Conservation (phyloP, 768 basidiomycete genomes). For the Trametes gibbosa region DNA sequence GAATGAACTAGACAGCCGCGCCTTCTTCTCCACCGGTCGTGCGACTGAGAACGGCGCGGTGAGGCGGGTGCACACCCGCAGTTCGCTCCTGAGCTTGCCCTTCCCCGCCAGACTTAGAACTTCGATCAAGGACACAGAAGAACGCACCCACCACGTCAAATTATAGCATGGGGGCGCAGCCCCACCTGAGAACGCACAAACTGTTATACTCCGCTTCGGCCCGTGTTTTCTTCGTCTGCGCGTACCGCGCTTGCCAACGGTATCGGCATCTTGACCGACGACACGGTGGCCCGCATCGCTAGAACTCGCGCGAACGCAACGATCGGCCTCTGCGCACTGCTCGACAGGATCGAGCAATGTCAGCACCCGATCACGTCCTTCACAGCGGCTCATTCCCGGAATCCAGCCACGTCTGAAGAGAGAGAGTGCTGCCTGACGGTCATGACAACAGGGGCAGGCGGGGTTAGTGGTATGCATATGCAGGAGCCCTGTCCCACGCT, state of each 20-base stretch:
- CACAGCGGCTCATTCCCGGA: not conserved
- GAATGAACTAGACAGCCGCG: not conserved
- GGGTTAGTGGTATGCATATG: not conserved
- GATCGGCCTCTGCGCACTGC: conserved; percentile 1
- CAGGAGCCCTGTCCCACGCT: not conserved
- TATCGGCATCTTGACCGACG: conserved; percentile 5
- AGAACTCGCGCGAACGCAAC: conserved; percentile 1
- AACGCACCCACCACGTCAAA: not conserved
- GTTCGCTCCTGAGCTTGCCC: not conserved
- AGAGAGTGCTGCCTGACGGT: conserved; percentile 1
- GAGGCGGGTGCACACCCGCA: not conserved
- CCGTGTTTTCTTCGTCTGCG: not conserved
- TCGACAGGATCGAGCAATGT: conserved; percentile 3
- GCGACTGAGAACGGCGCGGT: not conserved
- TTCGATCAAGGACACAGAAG: conserved; percentile 1
- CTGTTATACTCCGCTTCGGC: not conserved
- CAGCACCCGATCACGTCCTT: not conserved
- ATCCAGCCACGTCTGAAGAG: not conserved
- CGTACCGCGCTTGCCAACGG: not conserved
- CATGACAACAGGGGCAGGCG: not conserved
- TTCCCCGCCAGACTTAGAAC: not conserved
- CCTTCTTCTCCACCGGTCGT: conserved; percentile 1
- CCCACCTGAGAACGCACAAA: not conserved
- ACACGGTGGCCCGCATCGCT: no score
- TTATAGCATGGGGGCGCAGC: not conserved